A percentile compares a stretch with the other conserved stretches of the same genome.
These are phyloP conservation scores for Hypoxylon subgilvum DNA, from an alignment of 495 filamentous ascomycete species.

Conservation along the genomic window DNA sequence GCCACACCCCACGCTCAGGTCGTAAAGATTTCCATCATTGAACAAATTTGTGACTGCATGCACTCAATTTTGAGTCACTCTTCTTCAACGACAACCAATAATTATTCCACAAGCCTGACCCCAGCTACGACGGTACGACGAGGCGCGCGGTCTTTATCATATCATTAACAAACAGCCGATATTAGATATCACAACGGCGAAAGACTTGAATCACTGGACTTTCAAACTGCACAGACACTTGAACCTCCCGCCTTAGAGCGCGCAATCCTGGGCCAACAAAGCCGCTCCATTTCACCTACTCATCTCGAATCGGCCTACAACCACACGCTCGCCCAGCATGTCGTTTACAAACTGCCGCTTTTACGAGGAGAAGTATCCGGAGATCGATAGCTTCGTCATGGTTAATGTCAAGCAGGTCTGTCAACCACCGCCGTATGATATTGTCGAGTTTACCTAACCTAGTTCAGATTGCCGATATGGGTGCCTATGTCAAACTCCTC, in stretches of 20 bases:
- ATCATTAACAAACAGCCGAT: not conserved
- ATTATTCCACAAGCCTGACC: constrained; percentile 1
- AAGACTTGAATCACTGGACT: constrained; percentile 10
- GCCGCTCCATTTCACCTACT: constrained; percentile 12
- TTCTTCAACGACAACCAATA: constrained; percentile 9
- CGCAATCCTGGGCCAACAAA: constrained; percentile 32
- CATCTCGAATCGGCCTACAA: constrained; percentile 5
- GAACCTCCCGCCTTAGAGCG: constrained; percentile 28
- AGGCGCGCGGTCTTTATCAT: constrained; percentile 5
- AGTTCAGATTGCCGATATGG: constrained; percentile 95
- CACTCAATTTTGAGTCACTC: no score
- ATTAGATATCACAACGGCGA: not conserved
- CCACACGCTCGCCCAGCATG: constrained; percentile 61
- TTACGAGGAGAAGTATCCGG: constrained; percentile 97
- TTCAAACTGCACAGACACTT: constrained; percentile 9
- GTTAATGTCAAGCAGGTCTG: constrained; percentile 94
- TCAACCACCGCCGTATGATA: constrained; percentile 4
- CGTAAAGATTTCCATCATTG: constrained; percentile 40
- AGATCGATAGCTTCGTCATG: constrained; percentile 99
- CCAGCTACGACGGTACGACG: constrained; percentile 4
- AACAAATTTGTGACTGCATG: constrained; percentile 39
- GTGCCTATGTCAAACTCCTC: constrained; percentile 97
- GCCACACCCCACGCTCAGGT: constrained; percentile 40
- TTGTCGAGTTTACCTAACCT: constrained; percentile 20
- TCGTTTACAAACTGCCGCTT: constrained; percentile 98